Evolutionary conservation across 768 basidiomycete genomes (phyloP).

Genomic region (Boletus vermiculosoides): DNA sequence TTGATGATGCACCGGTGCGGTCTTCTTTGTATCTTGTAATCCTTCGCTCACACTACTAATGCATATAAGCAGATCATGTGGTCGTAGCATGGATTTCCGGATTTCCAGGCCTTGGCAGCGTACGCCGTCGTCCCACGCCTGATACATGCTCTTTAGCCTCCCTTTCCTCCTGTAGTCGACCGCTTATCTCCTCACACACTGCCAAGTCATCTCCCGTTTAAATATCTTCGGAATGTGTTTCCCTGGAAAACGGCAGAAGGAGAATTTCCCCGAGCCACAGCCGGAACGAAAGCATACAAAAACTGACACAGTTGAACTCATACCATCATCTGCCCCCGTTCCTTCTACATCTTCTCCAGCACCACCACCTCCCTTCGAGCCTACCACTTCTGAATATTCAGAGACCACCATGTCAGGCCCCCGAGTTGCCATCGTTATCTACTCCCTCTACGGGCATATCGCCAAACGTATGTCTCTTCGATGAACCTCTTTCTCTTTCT

Average conservation of each 20-base stretch:
- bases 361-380: not conserved
- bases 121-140: constrained; percentile 29
- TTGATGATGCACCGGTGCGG: constrained; percentile 3
- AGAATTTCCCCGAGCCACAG: constrained; percentile 32
- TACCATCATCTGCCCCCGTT: constrained; percentile 3
- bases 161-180: not conserved
- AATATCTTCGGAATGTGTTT: constrained; percentile 35
- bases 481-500: not conserved
- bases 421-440: constrained; percentile 46
- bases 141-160: constrained; percentile 4
- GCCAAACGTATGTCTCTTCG: constrained; percentile 37
- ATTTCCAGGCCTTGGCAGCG: constrained; percentile 13
- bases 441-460: constrained; percentile 52
- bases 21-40: not conserved
- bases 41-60: constrained; percentile 2
- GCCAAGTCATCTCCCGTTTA: not conserved
- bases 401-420: constrained; percentile 26
- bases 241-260: constrained; percentile 37
- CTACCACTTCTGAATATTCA: not conserved
- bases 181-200: constrained; percentile 11
- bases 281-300: constrained; percentile 15
- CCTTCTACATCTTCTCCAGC: constrained; percentile 1
- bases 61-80: constrained; percentile 20
- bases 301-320: constrained; percentile 2
- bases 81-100: constrained; percentile 2